Conservation (phyloP, 768 basidiomycete genomes). For the Rhodocollybia butyracea region DNA sequence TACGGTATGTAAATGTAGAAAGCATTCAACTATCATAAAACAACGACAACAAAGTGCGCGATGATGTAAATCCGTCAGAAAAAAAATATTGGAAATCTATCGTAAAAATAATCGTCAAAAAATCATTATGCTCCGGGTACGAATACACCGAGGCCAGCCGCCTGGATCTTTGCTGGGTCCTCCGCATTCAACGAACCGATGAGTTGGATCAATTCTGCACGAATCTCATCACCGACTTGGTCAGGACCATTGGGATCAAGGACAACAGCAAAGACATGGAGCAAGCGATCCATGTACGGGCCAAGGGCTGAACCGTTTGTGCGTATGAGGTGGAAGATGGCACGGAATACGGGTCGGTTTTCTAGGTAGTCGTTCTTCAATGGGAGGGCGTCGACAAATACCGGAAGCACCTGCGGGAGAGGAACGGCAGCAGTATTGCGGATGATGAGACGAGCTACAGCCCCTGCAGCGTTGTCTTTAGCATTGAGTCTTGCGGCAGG, state of each 20-base stretch:
- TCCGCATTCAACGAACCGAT: conserved; percentile 69
- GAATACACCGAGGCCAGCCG: conserved; percentile 64
- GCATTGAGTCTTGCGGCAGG: conserved; percentile 74
- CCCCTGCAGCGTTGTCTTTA: conserved; percentile 95
- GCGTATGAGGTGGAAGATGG: conserved; percentile 85
- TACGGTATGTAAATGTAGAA: conserved; percentile 1
- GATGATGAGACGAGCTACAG: conserved; percentile 82
- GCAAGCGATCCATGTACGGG: conserved; percentile 74
- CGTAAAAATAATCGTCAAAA: conserved; percentile 8
- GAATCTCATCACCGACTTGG: conserved; percentile 78
- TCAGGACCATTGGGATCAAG: conserved; percentile 73
- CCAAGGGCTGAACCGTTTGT: conserved; percentile 67
- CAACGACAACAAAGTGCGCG: not conserved
- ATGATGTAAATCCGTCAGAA: conserved; percentile 13
- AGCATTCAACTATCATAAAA: not conserved
- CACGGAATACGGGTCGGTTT: conserved; percentile 85
- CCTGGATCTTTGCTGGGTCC: conserved; percentile 76
- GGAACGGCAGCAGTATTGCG: conserved; percentile 79
- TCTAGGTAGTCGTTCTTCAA: conserved; percentile 87
- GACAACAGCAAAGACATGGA: conserved; percentile 77
- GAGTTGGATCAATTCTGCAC: conserved; percentile 71
- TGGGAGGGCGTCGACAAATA: conserved; percentile 80
- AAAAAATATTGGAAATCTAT: conserved; percentile 11
- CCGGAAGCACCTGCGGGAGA: conserved; percentile 86
- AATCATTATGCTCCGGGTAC: conserved; percentile 39